A percentile compares a stretch with the other conserved stretches of the same genome.
phyloP scores from a whole-genome alignment of 371 early-diverging fungal species.

The Syncephalastrum monosporum region DNA sequence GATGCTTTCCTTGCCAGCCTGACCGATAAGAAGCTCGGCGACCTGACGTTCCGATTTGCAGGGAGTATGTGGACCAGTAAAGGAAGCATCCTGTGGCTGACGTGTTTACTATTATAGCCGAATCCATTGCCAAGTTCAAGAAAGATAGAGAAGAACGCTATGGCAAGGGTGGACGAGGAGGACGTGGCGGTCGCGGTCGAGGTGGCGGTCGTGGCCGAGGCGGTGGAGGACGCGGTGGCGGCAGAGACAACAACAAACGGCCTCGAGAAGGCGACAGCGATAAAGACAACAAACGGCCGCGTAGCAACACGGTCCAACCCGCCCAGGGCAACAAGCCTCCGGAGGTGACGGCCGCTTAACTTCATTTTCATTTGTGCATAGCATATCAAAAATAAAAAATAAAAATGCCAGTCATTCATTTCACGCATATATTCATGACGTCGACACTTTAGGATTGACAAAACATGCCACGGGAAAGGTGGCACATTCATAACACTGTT shows the following conservation, averaged over 20 bases:
- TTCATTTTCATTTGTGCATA: too few relatives aligned
- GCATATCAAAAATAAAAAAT: too few relatives aligned
- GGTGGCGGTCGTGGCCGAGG: constrained; percentile 22
- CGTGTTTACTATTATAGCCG: too few relatives aligned
- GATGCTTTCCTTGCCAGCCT: constrained; percentile 35
- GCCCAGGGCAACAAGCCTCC: background rate
- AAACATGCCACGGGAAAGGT: too few relatives aligned
- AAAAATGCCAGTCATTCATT: too few relatives aligned
- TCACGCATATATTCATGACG: too few relatives aligned
- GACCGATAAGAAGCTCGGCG: constrained; percentile 26
- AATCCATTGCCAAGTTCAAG: too few relatives aligned
- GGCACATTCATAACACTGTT: too few relatives aligned
- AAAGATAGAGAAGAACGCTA: too few relatives aligned
- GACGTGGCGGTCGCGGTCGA: constrained; percentile 13
- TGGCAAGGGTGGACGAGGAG: constrained; percentile 18
- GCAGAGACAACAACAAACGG: constrained; percentile 3
- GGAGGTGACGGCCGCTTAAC: too few relatives aligned
- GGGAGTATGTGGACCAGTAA: constrained; percentile 11
- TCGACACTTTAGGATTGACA: too few relatives aligned
- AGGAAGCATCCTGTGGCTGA: background rate
- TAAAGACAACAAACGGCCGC: background rate
- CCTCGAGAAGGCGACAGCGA: background rate
- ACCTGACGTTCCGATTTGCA: constrained; percentile 20
- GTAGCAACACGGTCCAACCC: constrained; percentile 1
- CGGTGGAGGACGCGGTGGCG: constrained; percentile 2